These are phyloP conservation scores for Salix arbutifolia DNA, from an alignment of 345 rosid species.

Conservation along the genomic window DNA sequence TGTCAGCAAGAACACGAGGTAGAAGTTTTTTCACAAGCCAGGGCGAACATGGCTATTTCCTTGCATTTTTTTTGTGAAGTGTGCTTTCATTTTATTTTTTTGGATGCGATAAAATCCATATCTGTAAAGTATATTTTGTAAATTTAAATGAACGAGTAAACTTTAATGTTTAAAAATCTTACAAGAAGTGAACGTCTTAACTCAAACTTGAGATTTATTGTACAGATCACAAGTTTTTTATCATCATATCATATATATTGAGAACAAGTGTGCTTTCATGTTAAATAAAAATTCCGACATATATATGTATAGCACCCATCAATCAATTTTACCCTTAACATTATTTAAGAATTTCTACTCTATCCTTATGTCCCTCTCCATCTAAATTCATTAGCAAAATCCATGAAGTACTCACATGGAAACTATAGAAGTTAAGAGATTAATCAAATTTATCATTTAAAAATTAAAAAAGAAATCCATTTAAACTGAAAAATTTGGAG, in stretches of 20 bases:
- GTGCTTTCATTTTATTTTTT: background rate
- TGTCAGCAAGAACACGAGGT: background rate
- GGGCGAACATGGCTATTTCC: background rate
- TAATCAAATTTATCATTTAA: background rate
- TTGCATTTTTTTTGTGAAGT: background rate
- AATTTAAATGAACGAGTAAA: accelerated
- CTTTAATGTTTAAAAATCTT: accelerated
- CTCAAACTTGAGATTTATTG: too few species aligned
- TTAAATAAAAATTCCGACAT: too few species aligned
- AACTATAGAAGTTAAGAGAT: background rate
- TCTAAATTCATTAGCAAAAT: background rate
- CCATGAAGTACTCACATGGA: too few species aligned
- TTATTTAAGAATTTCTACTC: background rate
- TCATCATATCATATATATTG: accelerated
- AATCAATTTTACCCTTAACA: background rate
- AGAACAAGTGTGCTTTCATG: too few species aligned
- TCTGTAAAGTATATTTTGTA: accelerated
- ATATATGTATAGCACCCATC: background rate
- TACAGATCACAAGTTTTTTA: too few species aligned
- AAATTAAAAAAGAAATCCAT: background rate
- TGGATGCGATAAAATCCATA: accelerated
- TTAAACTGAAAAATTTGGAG: background rate
- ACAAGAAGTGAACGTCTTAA: accelerated
- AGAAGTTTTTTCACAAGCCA: too few species aligned
- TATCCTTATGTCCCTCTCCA: background rate